Conservation (phyloP, 2,329 filamentous ascomycete species). For the Trichoderma pleuroti region DNA sequence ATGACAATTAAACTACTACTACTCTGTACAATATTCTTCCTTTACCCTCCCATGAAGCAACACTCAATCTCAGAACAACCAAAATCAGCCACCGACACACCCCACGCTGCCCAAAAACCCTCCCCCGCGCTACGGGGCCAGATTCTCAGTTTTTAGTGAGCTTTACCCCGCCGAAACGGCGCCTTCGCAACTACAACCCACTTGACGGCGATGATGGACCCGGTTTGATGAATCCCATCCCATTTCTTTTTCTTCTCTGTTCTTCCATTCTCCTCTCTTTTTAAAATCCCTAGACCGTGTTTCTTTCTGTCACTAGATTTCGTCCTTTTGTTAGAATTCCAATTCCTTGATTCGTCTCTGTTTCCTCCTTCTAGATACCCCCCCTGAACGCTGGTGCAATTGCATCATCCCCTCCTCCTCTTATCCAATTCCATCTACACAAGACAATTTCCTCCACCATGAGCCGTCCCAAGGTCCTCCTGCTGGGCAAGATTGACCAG, state of each 20-base stretch:
- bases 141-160: background rate
- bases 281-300: background rate
- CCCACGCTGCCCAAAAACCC: background rate
- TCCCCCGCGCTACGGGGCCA: constrained; percentile 1
- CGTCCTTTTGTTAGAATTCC: background rate
- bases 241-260: background rate
- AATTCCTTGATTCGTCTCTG: background rate
- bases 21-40: no score
- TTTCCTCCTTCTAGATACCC: background rate
- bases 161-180: constrained; percentile 17
- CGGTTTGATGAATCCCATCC: background rate
- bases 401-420: background rate
- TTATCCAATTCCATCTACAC: background rate
- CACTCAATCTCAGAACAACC: background rate
- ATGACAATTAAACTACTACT: no score
- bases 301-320: background rate
- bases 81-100: background rate
- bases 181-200: background rate
- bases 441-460: constrained; percentile 21
- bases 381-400: background rate
- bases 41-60: background rate
- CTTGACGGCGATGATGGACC: background rate
- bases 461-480: constrained; percentile 36
- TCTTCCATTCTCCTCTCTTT: background rate
- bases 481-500: constrained; percentile 40